Percentiles rank a stretch among this genome's conserved stretches.
Evolutionary conservation across 1,284 basidiomycete genomes (phyloP).

Genomic region (Cryptococcus sp.): DNA sequence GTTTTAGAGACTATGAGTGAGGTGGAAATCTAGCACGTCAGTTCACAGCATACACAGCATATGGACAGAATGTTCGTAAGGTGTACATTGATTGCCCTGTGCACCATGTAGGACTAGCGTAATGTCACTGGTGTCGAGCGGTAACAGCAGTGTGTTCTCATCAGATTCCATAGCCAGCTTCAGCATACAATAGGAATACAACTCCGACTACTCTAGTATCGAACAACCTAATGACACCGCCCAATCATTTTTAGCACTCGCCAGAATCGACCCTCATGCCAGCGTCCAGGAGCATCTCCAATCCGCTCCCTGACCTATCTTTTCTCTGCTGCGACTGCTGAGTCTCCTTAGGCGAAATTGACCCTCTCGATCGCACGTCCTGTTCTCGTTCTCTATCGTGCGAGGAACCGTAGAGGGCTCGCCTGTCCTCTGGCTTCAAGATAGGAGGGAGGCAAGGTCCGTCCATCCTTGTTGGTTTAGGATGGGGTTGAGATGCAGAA

Average conservation of each 20-base stretch:
- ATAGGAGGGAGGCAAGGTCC: conserved; percentile 7
- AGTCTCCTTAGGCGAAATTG: conserved; percentile 7
- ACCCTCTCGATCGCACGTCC: not conserved
- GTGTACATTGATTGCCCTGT: no score
- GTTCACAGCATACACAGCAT: not conserved
- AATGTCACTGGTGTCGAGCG: no score
- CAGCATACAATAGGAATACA: no score
- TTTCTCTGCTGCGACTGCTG: conserved; percentile 6
- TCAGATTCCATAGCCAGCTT: no score
- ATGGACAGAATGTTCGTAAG: no score
- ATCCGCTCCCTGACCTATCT: conserved; percentile 21
- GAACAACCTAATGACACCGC: not conserved
- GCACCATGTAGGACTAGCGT: no score
- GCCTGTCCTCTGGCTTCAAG: not conserved
- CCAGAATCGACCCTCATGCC: conserved; percentile 16
- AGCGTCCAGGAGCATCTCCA: conserved; percentile 37
- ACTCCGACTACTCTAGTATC: no score
- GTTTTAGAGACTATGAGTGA: conserved; percentile 36
- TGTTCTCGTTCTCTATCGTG: not conserved
- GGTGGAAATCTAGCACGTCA: conserved; percentile 11
- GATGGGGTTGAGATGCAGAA: not conserved
- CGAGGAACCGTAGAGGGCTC: not conserved
- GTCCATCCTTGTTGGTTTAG: not conserved
- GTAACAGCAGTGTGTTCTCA: no score
- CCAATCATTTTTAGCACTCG: not conserved